phyloP scores from a whole-genome alignment of 108 stramenopile species.

The Cyclotella atomus region DNA sequence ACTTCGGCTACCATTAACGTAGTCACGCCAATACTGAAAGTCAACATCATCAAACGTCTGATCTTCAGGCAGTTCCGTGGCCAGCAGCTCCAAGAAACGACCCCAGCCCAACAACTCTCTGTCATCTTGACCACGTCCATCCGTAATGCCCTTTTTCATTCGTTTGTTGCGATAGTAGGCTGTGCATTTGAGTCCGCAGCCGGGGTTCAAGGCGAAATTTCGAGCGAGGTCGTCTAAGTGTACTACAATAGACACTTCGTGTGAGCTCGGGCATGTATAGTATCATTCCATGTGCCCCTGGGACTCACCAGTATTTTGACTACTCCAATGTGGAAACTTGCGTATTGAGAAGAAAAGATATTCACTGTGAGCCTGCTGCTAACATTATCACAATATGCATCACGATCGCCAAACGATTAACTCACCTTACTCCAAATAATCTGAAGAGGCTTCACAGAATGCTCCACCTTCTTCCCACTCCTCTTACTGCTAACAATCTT shows the following conservation, averaged over 20 bases:
- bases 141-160: slow-evolving; percentile 14
- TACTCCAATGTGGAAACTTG: slow-evolving; percentile 87
- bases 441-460: slow-evolving; percentile 95
- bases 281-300: not conserved
- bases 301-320: slow-evolving; percentile 29
- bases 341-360: too few relatives aligned
- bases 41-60: slow-evolving; percentile 67
- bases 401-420: too few relatives aligned
- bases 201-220: slow-evolving; percentile 94
- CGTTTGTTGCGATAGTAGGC: slow-evolving; percentile 83
- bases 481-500: slow-evolving; percentile 69
- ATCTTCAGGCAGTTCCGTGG: slow-evolving; percentile 29
- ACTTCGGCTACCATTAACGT: slow-evolving; percentile 51
- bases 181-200: slow-evolving; percentile 73
- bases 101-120: slow-evolving; percentile 60
- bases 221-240: slow-evolving; percentile 94
- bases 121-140: slow-evolving; percentile 40
- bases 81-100: slow-evolving; percentile 67
- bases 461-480: slow-evolving; percentile 63
- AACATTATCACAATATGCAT: too few relatives aligned
- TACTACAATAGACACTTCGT: slow-evolving; percentile 59
- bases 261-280: not conserved
- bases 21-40: slow-evolving; percentile 74
- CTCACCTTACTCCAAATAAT: slow-evolving; percentile 98
- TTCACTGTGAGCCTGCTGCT: too few relatives aligned